Evolutionary conservation across 805 yeast genomes (phyloP).

Genomic region (Jamesozyma rosinii): DNA sequence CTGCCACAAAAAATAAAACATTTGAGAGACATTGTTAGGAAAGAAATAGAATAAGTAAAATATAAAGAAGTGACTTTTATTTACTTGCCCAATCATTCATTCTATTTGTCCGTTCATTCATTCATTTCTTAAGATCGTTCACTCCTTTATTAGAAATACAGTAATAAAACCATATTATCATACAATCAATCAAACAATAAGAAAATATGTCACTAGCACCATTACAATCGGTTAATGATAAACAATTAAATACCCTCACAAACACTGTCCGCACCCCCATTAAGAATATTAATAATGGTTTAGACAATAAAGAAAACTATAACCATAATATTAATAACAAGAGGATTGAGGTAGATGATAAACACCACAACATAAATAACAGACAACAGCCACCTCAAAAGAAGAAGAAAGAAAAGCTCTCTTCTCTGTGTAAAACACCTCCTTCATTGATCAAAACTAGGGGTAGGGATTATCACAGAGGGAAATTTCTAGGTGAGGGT

Average conservation of each 20-base stretch:
- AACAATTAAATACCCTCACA: conserved; percentile 28
- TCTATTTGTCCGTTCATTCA: neutral
- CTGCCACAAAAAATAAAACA: neutral
- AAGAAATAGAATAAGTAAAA: neutral
- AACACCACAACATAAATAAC: conserved; percentile 2
- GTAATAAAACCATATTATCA: too few relatives aligned
- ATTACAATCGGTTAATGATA: conserved; percentile 28
- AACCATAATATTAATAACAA: conserved; percentile 10
- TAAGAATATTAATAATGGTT: conserved; percentile 9
- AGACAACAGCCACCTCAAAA: conserved; percentile 29
- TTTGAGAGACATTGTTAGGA: too few relatives aligned
- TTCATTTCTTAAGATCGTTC: neutral
- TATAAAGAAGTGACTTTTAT: too few relatives aligned
- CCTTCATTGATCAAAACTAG: conserved; percentile 86
- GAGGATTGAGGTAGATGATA: conserved; percentile 9
- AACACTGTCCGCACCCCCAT: conserved; percentile 25
- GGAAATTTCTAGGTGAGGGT: conserved; percentile 89
- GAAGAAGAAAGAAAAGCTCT: conserved; percentile 80
- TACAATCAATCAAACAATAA: neutral
- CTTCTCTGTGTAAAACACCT: conserved; percentile 90
- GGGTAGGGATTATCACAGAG: conserved; percentile 87
- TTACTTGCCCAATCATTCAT: neutral
- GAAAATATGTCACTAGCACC: conserved; percentile 28
- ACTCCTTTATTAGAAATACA: too few relatives aligned
- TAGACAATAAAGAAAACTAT: conserved; percentile 11